Percentiles rank a stretch among this genome's conserved stretches.
Evolutionary conservation across 352 stramenopile species (phyloP).

Genomic region (Globisporangium uncinulatum): DNA sequence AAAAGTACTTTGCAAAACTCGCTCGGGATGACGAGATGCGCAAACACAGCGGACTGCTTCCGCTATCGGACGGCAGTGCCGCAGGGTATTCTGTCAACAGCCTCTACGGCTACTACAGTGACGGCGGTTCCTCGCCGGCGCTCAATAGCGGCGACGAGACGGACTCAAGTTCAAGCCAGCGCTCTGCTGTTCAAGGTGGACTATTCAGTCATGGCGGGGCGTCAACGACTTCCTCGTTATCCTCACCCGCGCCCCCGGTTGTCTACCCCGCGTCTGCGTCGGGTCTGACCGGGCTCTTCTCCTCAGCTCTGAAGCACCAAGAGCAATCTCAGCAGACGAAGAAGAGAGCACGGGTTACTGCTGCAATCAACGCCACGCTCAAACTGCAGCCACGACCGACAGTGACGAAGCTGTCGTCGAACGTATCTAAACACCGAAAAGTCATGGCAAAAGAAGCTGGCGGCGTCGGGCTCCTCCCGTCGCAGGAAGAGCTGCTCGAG

Average conservation of each 20-base stretch:
- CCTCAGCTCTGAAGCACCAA: neutral
- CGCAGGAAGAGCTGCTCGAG: slow-evolving; percentile 71
- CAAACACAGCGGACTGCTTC: slow-evolving; percentile 29
- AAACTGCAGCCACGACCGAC: neutral
- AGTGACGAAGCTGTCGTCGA: neutral
- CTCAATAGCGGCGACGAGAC: slow-evolving; percentile 51
- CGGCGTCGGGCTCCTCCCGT: slow-evolving; percentile 37
- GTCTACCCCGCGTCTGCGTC: neutral
- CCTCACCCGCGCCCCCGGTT: neutral
- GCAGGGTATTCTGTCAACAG: slow-evolving; percentile 5
- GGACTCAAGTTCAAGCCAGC: slow-evolving; percentile 17
- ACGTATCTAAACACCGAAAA: slow-evolving; percentile 6
- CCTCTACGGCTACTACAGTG: slow-evolving; percentile 51
- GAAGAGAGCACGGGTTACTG: slow-evolving; percentile 24
- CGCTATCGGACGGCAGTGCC: slow-evolving; percentile 12
- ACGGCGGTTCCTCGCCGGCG: slow-evolving; percentile 50
- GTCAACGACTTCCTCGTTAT: neutral
- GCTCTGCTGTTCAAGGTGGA: neutral
- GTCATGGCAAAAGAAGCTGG: slow-evolving; percentile 12
- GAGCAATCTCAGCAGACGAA: slow-evolving; percentile 11
- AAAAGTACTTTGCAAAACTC: slow-evolving; percentile 88
- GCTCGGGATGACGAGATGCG: slow-evolving; percentile 68
- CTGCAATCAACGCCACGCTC: neutral
- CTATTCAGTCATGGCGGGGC: neutral
- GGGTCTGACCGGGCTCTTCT: slow-evolving; percentile 3